Percentiles rank a stretch among this genome's conserved stretches.
phyloP scores from a whole-genome alignment of 2,329 filamentous ascomycete genomes.

The Xylariaceae sp. region DNA sequence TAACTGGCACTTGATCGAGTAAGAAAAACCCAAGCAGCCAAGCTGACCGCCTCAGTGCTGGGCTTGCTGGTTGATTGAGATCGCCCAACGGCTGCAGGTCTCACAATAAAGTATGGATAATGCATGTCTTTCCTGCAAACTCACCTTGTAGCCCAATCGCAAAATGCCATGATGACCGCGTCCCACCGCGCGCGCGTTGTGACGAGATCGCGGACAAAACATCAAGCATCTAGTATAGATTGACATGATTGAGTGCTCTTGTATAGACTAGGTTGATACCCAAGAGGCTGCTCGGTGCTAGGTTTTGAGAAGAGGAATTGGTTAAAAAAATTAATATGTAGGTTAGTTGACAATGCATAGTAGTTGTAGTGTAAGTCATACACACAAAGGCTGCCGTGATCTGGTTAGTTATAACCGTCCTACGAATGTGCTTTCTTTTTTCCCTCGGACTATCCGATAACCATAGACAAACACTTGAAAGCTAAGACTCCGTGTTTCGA shows the following conservation, averaged over 20 bases:
- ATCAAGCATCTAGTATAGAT: slow-evolving; percentile 12
- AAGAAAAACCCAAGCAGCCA: no score
- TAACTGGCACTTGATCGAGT: background rate
- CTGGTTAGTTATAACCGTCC: no score
- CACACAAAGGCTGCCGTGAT: no score
- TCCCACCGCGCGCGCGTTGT: slow-evolving; percentile 13
- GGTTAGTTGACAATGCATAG: no score
- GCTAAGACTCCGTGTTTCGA: no score
- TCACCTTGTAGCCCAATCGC: slow-evolving; percentile 13
- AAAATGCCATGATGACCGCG: slow-evolving; percentile 4
- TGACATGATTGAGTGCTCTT: slow-evolving; percentile 10
- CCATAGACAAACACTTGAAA: no score
- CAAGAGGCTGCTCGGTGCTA: background rate
- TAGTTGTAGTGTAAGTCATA: no score
- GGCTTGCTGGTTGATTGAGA: slow-evolving; percentile 24
- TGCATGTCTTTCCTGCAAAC: slow-evolving; percentile 22
- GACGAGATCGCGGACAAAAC: slow-evolving; percentile 15
- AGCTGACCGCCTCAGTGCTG: slow-evolving; percentile 22
- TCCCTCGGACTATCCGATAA: no score
- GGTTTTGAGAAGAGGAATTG: background rate
- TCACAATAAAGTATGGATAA: slow-evolving; percentile 20
- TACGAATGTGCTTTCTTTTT: no score
- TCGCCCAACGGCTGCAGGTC: slow-evolving; percentile 29
- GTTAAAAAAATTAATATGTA: no score
- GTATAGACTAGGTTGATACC: background rate